Conservation (phyloP, 306 rosid genomes). For the Lathyrus sativus region DNA sequence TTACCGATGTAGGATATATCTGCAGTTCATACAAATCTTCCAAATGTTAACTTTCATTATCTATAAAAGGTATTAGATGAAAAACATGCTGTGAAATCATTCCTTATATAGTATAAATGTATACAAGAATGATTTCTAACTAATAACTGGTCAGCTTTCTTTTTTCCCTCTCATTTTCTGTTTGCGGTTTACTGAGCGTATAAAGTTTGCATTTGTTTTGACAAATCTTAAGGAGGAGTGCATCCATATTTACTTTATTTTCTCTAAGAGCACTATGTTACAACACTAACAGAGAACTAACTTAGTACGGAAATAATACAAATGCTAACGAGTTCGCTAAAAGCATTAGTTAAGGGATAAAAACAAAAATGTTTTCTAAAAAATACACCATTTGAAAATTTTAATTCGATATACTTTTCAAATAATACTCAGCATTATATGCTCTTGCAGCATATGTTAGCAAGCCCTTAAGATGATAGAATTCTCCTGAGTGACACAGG, state of each 20-base stretch:
- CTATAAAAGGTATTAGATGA: background rate
- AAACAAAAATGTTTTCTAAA: too few species aligned
- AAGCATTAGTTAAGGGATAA: background rate
- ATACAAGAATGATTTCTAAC: background rate
- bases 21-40: conserved; percentile 48
- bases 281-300: background rate
- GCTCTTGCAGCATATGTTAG: too few species aligned
- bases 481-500: too few species aligned
- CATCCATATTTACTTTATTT: background rate
- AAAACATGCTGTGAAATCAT: conserved; percentile 19
- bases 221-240: conserved; percentile 12
- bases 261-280: background rate
- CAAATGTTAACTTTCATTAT: conserved; percentile 31
- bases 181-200: background rate
- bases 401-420: too few species aligned
- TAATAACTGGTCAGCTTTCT: background rate
- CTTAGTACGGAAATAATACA: background rate
- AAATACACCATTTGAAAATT: too few species aligned
- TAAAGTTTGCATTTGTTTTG: conserved; percentile 9
- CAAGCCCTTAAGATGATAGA: too few species aligned
- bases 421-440: too few species aligned
- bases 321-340: background rate
- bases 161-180: background rate
- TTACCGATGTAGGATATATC: conserved; percentile 88
- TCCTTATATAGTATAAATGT: background rate